These are phyloP conservation scores for Rhizopogon vulgaris DNA, from an alignment of 768 basidiomycete species.

Conservation along the genomic window DNA sequence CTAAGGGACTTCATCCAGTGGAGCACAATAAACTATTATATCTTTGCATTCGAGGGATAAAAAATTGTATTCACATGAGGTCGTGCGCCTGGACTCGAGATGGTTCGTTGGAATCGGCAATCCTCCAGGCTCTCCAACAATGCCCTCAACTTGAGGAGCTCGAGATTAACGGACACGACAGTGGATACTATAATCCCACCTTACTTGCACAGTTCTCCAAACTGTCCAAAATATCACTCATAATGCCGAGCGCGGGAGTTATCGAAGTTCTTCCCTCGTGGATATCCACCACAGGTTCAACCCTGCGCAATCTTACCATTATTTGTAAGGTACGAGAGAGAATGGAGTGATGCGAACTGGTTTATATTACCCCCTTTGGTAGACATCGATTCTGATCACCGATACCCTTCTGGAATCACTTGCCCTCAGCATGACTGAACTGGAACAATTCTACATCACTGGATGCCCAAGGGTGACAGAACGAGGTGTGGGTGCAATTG, in stretches of 20 bases:
- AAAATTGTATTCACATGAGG: slow-evolving; percentile 54
- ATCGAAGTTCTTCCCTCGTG: slow-evolving; percentile 45
- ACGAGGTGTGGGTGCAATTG: slow-evolving; percentile 45
- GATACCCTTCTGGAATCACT: slow-evolving; percentile 48
- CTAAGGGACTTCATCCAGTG: slow-evolving; percentile 37
- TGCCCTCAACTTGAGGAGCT: slow-evolving; percentile 44
- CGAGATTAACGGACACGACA: slow-evolving; percentile 66
- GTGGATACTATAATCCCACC: slow-evolving; percentile 45
- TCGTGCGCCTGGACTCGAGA: slow-evolving; percentile 79
- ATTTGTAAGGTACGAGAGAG: slow-evolving; percentile 56
- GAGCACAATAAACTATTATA: slow-evolving; percentile 30
- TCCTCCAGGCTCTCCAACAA: slow-evolving; percentile 46
- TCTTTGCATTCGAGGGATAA: slow-evolving; percentile 43
- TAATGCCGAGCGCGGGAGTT: slow-evolving; percentile 65
- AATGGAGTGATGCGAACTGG: background rate
- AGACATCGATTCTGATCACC: slow-evolving; percentile 56
- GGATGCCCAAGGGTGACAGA: slow-evolving; percentile 71
- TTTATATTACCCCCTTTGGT: background rate
- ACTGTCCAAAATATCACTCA: slow-evolving; percentile 54
- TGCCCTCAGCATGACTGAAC: slow-evolving; percentile 39
- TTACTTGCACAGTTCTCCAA: slow-evolving; percentile 45
- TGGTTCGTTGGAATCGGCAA: slow-evolving; percentile 56
- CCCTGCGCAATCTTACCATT: slow-evolving; percentile 53
- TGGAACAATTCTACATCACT: slow-evolving; percentile 54
- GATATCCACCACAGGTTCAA: slow-evolving; percentile 37